phyloP scores from a whole-genome alignment of 352 stramenopile species.

The Pythium phragmiticola region DNA sequence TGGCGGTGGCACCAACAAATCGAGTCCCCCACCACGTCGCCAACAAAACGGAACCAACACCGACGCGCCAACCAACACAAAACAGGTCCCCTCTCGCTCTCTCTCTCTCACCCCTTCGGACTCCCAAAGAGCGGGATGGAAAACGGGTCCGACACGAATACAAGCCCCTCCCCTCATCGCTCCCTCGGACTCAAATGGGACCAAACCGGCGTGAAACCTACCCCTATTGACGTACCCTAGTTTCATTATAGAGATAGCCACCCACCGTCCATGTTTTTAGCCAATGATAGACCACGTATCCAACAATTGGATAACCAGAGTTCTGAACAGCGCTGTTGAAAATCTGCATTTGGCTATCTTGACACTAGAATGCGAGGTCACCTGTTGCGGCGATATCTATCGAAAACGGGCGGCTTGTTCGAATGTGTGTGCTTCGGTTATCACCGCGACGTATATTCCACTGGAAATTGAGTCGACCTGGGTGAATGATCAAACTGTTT shows the following conservation, averaged over 20 bases:
- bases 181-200: not conserved
- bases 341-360: not conserved
- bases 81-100: slow-evolving; percentile 8
- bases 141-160: slow-evolving; percentile 15
- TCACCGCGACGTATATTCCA: no score
- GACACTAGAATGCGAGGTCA: no score
- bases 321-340: slow-evolving; percentile 11
- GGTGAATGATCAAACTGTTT: no score
- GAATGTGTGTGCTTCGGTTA: no score
- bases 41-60: slow-evolving; percentile 27
- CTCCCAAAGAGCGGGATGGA: slow-evolving; percentile 12
- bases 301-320: slow-evolving; percentile 11
- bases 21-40: slow-evolving; percentile 4
- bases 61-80: slow-evolving; percentile 24
- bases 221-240: slow-evolving; percentile 26
- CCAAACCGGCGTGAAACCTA: slow-evolving; percentile 9
- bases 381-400: no score
- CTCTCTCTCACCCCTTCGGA: slow-evolving; percentile 12
- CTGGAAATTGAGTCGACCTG: no score
- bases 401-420: no score
- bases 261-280: slow-evolving; percentile 24
- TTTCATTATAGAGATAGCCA: slow-evolving; percentile 13
- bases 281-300: slow-evolving; percentile 21
- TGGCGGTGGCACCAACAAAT: slow-evolving; percentile 12
- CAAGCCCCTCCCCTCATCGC: slow-evolving; percentile 9